Evolutionary conservation across 176 grass and related monocot genomes (phyloP).

Genomic region (Puya raimondii): DNA sequence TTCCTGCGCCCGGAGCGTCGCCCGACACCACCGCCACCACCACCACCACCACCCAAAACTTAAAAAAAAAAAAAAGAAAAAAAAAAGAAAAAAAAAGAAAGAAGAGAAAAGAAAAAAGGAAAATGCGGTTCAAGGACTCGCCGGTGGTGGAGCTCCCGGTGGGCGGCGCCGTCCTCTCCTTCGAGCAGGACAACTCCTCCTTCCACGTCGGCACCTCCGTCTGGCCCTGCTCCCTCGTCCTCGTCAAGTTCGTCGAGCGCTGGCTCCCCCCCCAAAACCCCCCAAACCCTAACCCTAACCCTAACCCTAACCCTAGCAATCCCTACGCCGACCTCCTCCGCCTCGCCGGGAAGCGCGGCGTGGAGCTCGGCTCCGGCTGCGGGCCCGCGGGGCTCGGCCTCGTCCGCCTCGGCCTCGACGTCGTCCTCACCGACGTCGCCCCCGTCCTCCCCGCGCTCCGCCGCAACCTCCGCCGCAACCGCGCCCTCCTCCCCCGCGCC

Average conservation of each 20-base stretch:
- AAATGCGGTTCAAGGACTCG: conserved; percentile 71
- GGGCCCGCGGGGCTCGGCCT: conserved; percentile 80
- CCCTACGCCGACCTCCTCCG: conserved; percentile 67
- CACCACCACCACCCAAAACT: too few relatives aligned
- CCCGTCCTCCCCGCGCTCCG: conserved; percentile 77
- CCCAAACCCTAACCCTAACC: background rate
- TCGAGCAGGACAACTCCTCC: conserved; percentile 89
- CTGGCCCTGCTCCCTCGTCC: conserved; percentile 68
- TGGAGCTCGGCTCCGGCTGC: conserved; percentile 77
- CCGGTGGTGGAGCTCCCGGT: conserved; percentile 84
- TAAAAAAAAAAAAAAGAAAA: too few relatives aligned
- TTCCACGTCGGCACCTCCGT: conserved; percentile 96
- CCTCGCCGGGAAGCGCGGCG: conserved; percentile 55
- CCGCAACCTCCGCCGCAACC: conserved; percentile 81
- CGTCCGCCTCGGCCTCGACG: conserved; percentile 59
- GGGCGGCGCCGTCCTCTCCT: conserved; percentile 50
- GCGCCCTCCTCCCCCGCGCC: conserved; percentile 32
- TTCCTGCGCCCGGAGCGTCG: too few relatives aligned
- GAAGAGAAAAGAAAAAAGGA: too few relatives aligned
- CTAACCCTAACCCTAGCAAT: conserved; percentile 18
- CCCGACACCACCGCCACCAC: too few relatives aligned
- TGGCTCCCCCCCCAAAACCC: conserved; percentile 35
- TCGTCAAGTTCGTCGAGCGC: background rate
- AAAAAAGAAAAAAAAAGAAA: too few relatives aligned
- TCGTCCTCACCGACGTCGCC: conserved; percentile 81